phyloP scores from a whole-genome alignment of 2,329 filamentous ascomycete genomes.

The Didymella pinodella region DNA sequence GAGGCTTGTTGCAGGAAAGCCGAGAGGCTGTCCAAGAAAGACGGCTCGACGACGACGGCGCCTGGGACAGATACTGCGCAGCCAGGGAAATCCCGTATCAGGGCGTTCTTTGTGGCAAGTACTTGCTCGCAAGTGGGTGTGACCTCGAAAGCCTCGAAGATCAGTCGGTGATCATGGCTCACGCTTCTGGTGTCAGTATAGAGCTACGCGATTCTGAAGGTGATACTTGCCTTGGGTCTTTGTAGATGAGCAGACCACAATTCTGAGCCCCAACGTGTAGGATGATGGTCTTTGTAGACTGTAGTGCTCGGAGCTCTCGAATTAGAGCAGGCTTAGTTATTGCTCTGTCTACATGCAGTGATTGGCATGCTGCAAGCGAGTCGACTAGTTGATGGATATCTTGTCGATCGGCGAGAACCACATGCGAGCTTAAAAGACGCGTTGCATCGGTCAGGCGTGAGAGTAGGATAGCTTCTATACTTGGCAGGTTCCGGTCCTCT shows the following conservation, averaged over 20 bases:
- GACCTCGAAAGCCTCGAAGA: constrained; percentile 70
- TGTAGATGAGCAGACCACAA: constrained; percentile 56
- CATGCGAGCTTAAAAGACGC: constrained; percentile 25
- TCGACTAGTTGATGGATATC: constrained; percentile 27
- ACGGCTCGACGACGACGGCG: constrained; percentile 46
- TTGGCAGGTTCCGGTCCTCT: constrained; percentile 40
- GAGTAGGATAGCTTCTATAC: constrained; percentile 42
- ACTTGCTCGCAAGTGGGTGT: constrained; percentile 63
- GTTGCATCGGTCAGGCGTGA: constrained; percentile 40
- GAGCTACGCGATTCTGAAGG: constrained; percentile 3
- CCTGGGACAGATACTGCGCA: constrained; percentile 58
- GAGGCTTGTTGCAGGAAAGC: constrained; percentile 65
- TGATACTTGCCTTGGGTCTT: constrained; percentile 42
- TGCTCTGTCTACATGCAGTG: constrained; percentile 34
- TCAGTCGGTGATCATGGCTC: constrained; percentile 30
- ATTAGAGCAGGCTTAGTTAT: constrained; percentile 35
- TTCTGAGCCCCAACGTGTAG: constrained; percentile 60
- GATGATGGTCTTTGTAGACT: constrained; percentile 47
- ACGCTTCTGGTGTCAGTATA: constrained; percentile 21
- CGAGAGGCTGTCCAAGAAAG: constrained; percentile 60
- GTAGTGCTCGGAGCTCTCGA: constrained; percentile 29
- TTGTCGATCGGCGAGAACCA: constrained; percentile 17
- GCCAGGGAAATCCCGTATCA: constrained; percentile 69
- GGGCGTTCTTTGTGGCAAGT: constrained; percentile 59
- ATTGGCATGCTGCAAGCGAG: constrained; percentile 27